Percentiles rank a stretch among this genome's conserved stretches.
These are phyloP conservation scores for Clarireedia sp. DNA, from an alignment of 2,329 filamentous ascomycete genomes.

Conservation along the genomic window DNA sequence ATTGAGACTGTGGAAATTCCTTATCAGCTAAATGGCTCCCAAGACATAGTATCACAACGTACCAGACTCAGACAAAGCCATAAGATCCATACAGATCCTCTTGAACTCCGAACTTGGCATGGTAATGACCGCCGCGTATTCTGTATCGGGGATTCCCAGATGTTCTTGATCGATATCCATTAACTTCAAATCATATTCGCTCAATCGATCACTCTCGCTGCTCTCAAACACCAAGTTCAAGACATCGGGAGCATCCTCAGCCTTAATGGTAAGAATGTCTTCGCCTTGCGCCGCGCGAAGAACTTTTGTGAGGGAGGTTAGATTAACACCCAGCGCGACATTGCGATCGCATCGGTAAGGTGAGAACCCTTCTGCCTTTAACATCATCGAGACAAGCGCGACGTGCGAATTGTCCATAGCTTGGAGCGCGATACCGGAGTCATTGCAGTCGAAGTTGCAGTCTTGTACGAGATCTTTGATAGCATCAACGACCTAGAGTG, in stretches of 20 bases:
- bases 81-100: conserved; percentile 88
- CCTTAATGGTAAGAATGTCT: conserved; percentile 93
- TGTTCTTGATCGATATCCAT: conserved; percentile 99
- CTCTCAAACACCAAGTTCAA: conserved; percentile 96
- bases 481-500: conserved; percentile 78
- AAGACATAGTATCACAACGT: conserved; percentile 29
- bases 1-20: conserved; percentile 64
- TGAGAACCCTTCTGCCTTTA: conserved; percentile 89
- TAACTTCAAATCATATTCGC: conserved; percentile 99
- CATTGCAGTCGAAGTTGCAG: conserved; percentile 99
- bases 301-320: conserved; percentile 93
- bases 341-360: conserved; percentile 98
- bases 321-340: conserved; percentile 95
- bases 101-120: conserved; percentile 90
- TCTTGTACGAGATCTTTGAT: conserved; percentile 99
- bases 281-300: conserved; percentile 89
- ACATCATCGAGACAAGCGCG: conserved; percentile 96
- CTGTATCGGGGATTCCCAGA: conserved; percentile 96
- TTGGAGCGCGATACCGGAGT: conserved; percentile 94
- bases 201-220: conserved; percentile 77
- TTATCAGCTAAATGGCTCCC: conserved; percentile 6
- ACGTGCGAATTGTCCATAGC: conserved; percentile 99
- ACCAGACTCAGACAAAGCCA: conserved; percentile 93
- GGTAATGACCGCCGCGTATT: conserved; percentile 83
- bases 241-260: conserved; percentile 90